Conservation (phyloP, 805 yeast genomes). For the Brettanomyces sp. region DNA sequence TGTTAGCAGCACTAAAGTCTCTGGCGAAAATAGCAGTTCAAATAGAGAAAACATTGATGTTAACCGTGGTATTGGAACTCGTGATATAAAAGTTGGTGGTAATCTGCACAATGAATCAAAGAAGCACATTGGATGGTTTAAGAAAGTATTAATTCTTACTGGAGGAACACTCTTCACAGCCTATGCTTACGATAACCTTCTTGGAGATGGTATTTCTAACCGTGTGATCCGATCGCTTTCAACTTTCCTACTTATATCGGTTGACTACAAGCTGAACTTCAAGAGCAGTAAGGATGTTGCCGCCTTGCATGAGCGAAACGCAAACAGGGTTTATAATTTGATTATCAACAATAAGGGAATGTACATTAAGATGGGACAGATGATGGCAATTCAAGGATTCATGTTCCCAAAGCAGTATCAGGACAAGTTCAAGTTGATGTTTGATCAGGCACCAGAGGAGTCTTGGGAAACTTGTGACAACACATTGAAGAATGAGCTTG, state of each 20-base stretch:
- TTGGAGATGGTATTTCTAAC: conserved; percentile 39
- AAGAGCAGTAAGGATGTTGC: conserved; percentile 35
- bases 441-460: conserved; percentile 62
- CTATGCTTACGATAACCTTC: conserved; percentile 21
- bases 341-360: conserved; percentile 44
- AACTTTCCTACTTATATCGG: conserved; percentile 40
- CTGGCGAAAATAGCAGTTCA: too few relatives aligned
- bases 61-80: too few relatives aligned
- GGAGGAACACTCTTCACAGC: conserved; percentile 12
- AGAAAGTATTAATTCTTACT: conserved; percentile 1
- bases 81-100: too few relatives aligned
- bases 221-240: conserved; percentile 46
- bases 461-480: conserved; percentile 37
- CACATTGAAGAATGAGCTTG: conserved; percentile 31
- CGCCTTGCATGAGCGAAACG: conserved; percentile 49
- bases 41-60: too few relatives aligned
- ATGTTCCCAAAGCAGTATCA: conserved; percentile 61
- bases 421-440: conserved; percentile 43
- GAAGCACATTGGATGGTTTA: not conserved
- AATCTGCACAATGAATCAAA: too few relatives aligned
- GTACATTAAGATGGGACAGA: conserved; percentile 72
- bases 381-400: conserved; percentile 65
- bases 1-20: too few relatives aligned
- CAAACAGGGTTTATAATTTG: conserved; percentile 39
- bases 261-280: conserved; percentile 51